Conservation (phyloP, 1,284 basidiomycete genomes). For the Tylopilus orsonianus region DNA sequence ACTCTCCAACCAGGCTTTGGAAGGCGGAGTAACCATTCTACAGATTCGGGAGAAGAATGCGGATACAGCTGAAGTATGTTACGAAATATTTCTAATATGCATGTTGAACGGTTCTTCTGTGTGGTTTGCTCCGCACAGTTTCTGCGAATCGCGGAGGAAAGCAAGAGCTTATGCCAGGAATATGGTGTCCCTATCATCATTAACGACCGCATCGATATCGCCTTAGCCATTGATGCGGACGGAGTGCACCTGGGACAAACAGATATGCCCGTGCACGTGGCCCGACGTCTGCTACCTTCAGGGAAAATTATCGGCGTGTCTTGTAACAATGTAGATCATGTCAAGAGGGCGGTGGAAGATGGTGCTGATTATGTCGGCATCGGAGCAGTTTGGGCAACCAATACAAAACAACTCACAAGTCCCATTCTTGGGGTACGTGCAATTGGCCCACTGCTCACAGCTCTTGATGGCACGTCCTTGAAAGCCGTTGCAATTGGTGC, state of each 20-base stretch:
- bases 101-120: not conserved
- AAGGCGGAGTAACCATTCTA: constrained; percentile 87
- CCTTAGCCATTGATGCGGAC: constrained; percentile 71
- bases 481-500: constrained; percentile 83
- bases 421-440: constrained; percentile 63
- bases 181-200: constrained; percentile 87
- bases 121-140: constrained; percentile 52
- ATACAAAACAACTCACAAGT: constrained; percentile 68
- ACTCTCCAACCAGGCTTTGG: constrained; percentile 54
- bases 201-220: constrained; percentile 91
- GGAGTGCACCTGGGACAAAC: constrained; percentile 92
- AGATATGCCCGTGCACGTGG: constrained; percentile 78
- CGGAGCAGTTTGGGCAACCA: constrained; percentile 76
- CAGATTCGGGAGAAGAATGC: constrained; percentile 85
- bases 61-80: constrained; percentile 73
- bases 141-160: constrained; percentile 69
- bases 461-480: constrained; percentile 61
- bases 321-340: constrained; percentile 70
- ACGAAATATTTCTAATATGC: not conserved
- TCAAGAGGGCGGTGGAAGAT: constrained; percentile 53
- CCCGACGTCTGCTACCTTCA: constrained; percentile 69
- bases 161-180: constrained; percentile 75
- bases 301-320: constrained; percentile 81
- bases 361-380: constrained; percentile 87
- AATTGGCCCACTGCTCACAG: constrained; percentile 63